Conservation (phyloP, 2,329 filamentous ascomycete species). For the Penicillium sp. region DNA sequence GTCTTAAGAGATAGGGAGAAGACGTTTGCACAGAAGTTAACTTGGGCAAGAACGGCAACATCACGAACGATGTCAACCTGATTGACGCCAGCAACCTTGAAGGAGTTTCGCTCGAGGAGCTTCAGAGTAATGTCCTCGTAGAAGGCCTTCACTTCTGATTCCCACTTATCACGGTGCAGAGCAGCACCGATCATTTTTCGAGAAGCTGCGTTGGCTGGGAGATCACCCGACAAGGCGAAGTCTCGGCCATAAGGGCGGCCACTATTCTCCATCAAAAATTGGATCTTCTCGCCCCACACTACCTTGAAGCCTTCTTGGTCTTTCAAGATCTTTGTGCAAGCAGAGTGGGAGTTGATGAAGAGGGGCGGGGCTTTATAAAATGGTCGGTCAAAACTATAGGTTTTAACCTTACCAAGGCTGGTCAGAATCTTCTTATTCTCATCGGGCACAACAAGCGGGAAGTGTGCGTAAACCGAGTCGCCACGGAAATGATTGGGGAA, state of each 20-base stretch:
- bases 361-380: conserved; percentile 26
- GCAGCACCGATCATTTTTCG: conserved; percentile 38
- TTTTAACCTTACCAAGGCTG: conserved; percentile 33
- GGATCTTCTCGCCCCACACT: conserved; percentile 40
- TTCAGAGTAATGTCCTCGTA: conserved; percentile 43
- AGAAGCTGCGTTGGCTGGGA: conserved; percentile 34
- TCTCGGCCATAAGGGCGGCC: conserved; percentile 35
- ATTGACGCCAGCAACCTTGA: conserved; percentile 38
- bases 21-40: conserved; percentile 48
- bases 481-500: conserved; percentile 44
- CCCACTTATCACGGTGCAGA: conserved; percentile 41
- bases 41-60: conserved; percentile 46
- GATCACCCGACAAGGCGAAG: conserved; percentile 44
- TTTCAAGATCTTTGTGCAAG: conserved; percentile 37
- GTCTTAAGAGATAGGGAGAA: conserved; percentile 52
- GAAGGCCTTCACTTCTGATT: conserved; percentile 40
- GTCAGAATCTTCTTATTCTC: conserved; percentile 41
- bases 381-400: conserved; percentile 36
- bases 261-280: conserved; percentile 37
- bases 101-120: conserved; percentile 39
- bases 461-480: conserved; percentile 44
- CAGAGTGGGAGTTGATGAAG: conserved; percentile 41
- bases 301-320: conserved; percentile 41
- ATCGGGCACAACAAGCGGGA: conserved; percentile 41
- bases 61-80: conserved; percentile 45